Base-by-base conservation (phyloP, 805 yeast species). In the Yarrowia sp. region DNA sequence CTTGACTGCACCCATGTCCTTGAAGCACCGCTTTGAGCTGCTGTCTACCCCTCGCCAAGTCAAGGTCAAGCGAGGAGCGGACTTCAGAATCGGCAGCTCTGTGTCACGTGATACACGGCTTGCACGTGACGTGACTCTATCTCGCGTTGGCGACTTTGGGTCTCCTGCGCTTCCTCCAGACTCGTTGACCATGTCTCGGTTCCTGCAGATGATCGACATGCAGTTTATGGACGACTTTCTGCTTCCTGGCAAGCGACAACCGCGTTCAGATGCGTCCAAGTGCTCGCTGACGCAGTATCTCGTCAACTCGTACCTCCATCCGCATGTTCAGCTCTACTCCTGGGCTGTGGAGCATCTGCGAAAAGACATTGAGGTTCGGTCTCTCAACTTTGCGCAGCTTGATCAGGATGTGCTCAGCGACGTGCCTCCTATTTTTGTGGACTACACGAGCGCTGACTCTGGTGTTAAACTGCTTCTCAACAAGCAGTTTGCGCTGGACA, bases 211-310 rank as follows among this genome's bases (percentile, higher is more conserved):
- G 47, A 55, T 55, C 10, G 47, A 55, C 10, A 55, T 55, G 47
- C 46, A 55, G 47, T 55, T 55, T 9, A 38, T 55, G 61, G 61
- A 55, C 36, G 38, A 36, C 18, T 55, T 55, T 38, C 47, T 55
- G 31, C n/a, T 55, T n/a, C 38, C 61, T 3, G 61, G 38, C 4
- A 38, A 27, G 13, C 27, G 35, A 6, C 21, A 21, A 14, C 27
- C 47, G 6, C 13, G 2, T 4, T 8, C 27, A 2, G 27, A 39
- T 7, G 18, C 13, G 3, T n/a, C 36, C 10, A 19, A 25, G n/a
- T 18, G 25, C 6, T 27, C 61, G 1, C 21, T 38, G 2, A 4
- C 19, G 14, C 29, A 55, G 29, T 55, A 55, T 22, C 38, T 55
- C 10, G 38, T 38, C 36, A 18, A 38, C n/a, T 38, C 47, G 6